Conservation (phyloP, 805 yeast species). For the Saccharomycopsis synnaedendra region DNA sequence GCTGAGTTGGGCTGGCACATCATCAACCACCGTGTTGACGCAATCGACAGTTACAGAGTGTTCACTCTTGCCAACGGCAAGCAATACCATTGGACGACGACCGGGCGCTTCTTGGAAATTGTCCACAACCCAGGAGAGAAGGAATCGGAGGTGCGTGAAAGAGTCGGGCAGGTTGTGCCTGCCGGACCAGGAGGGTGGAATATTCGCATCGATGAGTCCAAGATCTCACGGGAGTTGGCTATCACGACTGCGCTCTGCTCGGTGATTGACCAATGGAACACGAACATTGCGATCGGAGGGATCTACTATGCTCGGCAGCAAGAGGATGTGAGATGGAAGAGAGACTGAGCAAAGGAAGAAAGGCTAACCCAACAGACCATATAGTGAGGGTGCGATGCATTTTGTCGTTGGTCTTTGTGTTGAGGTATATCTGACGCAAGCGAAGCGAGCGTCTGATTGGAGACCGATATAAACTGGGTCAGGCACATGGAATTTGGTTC, state of each 20-base stretch:
- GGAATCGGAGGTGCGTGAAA: slow-evolving; percentile 51
- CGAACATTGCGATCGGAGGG: slow-evolving; percentile 50
- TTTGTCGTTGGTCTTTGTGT: too few species aligned
- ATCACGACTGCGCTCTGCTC: slow-evolving; percentile 48
- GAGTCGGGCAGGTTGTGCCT: slow-evolving; percentile 49
- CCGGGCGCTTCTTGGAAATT: slow-evolving; percentile 45
- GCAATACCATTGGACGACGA: slow-evolving; percentile 55
- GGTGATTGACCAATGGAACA: slow-evolving; percentile 58
- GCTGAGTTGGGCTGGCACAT: slow-evolving; percentile 57
- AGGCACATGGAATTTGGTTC: too few species aligned
- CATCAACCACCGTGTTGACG: slow-evolving; percentile 48
- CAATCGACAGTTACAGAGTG: slow-evolving; percentile 47
- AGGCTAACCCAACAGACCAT: too few species aligned
- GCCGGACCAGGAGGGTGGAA: slow-evolving; percentile 45
- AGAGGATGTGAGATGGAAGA: slow-evolving; percentile 41
- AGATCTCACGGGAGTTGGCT: slow-evolving; percentile 48
- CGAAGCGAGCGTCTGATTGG: too few species aligned
- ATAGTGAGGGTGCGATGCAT: too few species aligned
- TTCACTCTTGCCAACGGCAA: slow-evolving; percentile 49
- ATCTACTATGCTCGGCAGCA: slow-evolving; percentile 45
- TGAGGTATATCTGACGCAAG: too few species aligned
- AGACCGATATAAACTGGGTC: too few species aligned
- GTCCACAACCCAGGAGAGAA: slow-evolving; percentile 51
- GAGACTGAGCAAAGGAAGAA: slow-evolving; percentile 27
- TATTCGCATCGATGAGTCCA: slow-evolving; percentile 39